Base-by-base conservation (phyloP, 2,329 filamentous ascomycete genomes). In the Fusarium zealandicum region DNA sequence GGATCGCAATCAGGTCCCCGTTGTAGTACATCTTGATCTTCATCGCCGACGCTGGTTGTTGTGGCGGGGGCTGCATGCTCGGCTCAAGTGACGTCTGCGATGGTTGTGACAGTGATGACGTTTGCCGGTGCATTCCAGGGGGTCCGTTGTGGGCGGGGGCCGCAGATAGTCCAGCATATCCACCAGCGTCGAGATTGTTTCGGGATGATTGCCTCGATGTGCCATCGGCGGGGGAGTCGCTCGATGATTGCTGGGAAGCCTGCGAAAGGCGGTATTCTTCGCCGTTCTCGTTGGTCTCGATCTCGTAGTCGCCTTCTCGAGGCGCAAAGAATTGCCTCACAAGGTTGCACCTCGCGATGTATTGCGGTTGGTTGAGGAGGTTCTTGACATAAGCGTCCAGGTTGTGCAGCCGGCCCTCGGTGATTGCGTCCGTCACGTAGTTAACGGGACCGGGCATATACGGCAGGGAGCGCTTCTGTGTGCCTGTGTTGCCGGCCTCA, bases 401-500 rank as follows among this genome's bases (percentile, higher is more conserved):
- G 70, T 96, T 97, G 72, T 95, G 90, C 54, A 95, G 86, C 63
- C 95, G 87, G 22, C 92, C 93, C 70, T 97, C 93, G 14, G 93
- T 96, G 67, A 99, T 97, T 30, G 90, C 91, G 70, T 98, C 93
- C n/a, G 93, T 99, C 50, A 98, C 93, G 74, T 96, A 96, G 62
- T 93, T 96, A 57, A 99, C 93, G 3, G 95, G 95, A 6, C 95
- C 95, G 9, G 95, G 95, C 95, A 99, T 99, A 73, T 96, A 98
- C 2, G 95, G 95, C 11, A 99, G 76, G 8, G 89, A 92, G 50
- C 95, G 88, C 70, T 89, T 88, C 69, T 92, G 87, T 42, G 82
- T 83, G 37, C 89, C 88, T 14, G 88, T 90, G 69, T 96, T 95
- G 47, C 95, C 95, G 31, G 95, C 93, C 74, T 98, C 95, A 30